Conservation (phyloP, 2,329 filamentous ascomycete species). For the Paecilomyces fulvus region DNA sequence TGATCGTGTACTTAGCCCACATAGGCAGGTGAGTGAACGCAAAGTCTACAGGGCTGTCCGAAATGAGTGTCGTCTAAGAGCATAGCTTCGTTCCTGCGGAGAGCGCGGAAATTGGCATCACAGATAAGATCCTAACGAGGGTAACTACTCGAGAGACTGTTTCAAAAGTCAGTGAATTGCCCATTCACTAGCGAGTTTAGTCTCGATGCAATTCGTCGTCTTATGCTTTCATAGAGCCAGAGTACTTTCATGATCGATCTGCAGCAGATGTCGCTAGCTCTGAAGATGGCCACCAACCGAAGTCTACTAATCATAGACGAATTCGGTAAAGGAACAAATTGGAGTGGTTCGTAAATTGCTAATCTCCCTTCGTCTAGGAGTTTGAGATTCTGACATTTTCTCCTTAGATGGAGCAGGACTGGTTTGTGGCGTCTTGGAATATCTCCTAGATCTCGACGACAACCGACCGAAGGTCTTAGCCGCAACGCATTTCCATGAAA, state of each 20-base stretch:
- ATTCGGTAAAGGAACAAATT: slow-evolving; percentile 66
- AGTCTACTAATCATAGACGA: slow-evolving; percentile 90
- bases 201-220: not conserved
- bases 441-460: slow-evolving; percentile 43
- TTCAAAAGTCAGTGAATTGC: slow-evolving; percentile 38
- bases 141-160: slow-evolving; percentile 67
- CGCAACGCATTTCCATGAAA: slow-evolving; percentile 56
- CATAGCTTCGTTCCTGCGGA: slow-evolving; percentile 75
- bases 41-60: not conserved
- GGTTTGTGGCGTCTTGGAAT: slow-evolving; percentile 52
- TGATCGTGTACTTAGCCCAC: slow-evolving; percentile 88
- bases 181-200: not conserved
- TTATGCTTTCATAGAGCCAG: slow-evolving; percentile 36
- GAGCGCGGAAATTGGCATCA: slow-evolving; percentile 68
- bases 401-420: slow-evolving; percentile 54
- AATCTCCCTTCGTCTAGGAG: not conserved
- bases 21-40: slow-evolving; percentile 50
- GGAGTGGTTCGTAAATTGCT: slow-evolving; percentile 32
- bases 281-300: slow-evolving; percentile 63
- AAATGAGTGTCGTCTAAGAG: slow-evolving; percentile 3
- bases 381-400: slow-evolving; percentile 2
- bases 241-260: slow-evolving; percentile 74
- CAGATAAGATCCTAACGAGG: slow-evolving; percentile 84
- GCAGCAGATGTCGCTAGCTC: slow-evolving; percentile 71
- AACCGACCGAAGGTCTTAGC: slow-evolving; percentile 51